Conservation (phyloP, 768 basidiomycete genomes). For the Panellus pusillus region DNA sequence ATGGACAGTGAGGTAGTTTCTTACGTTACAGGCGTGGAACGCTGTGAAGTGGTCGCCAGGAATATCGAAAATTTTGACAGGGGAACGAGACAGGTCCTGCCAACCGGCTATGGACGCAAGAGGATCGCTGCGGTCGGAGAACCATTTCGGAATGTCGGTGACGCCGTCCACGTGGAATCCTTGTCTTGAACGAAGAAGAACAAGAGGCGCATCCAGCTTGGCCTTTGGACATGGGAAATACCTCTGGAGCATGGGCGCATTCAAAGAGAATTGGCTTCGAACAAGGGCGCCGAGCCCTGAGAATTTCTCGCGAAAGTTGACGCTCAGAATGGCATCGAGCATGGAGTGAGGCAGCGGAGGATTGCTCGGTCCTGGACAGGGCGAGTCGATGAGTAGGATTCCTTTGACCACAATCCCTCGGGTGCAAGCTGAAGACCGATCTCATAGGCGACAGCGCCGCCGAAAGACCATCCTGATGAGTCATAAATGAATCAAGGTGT, state of each 20-base stretch:
- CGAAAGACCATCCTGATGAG: slow-evolving; percentile 72
- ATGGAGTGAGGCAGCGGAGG: slow-evolving; percentile 49
- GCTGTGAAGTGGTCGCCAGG: too few relatives aligned
- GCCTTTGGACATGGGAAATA: slow-evolving; percentile 40
- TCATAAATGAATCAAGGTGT: not conserved
- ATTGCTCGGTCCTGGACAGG: slow-evolving; percentile 52
- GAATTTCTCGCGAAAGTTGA: slow-evolving; percentile 28
- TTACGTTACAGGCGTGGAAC: too few relatives aligned
- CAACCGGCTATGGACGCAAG: too few relatives aligned
- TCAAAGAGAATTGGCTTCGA: slow-evolving; percentile 50
- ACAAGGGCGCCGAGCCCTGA: slow-evolving; percentile 37
- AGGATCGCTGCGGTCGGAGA: too few relatives aligned
- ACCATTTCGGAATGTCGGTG: too few relatives aligned
- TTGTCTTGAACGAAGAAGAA: slow-evolving; percentile 54
- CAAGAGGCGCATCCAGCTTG: slow-evolving; percentile 35
- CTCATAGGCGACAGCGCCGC: slow-evolving; percentile 72
- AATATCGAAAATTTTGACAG: too few relatives aligned
- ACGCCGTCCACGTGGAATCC: slow-evolving; percentile 35
- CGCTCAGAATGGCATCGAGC: slow-evolving; percentile 46
- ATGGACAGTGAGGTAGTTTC: too few relatives aligned
- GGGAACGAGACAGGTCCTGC: too few relatives aligned
- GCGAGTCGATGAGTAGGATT: slow-evolving; percentile 67
- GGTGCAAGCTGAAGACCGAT: slow-evolving; percentile 50
- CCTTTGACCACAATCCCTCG: slow-evolving; percentile 50
- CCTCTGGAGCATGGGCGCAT: slow-evolving; percentile 42